These are phyloP conservation scores for Starmerella cellae DNA, from an alignment of 805 yeast species.

Conservation along the genomic window DNA sequence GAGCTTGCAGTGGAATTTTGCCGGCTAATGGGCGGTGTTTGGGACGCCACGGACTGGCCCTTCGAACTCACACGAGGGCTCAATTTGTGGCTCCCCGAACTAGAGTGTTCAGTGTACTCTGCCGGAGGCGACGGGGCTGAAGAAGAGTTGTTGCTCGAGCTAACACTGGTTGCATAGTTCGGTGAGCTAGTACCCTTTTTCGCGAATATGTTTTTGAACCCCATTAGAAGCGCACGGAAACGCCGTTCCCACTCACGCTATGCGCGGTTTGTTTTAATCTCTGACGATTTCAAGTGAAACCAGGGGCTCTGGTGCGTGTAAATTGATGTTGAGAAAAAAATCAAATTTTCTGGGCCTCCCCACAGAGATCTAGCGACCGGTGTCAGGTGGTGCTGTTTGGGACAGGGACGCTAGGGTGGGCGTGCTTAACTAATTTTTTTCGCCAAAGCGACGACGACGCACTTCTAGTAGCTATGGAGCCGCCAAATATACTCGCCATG, in stretches of 20 bases:
- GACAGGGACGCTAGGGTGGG: neutral
- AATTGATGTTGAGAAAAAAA: neutral
- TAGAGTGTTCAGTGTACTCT: neutral
- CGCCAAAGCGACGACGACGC: too few species aligned
- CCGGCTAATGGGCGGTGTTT: conserved; percentile 10
- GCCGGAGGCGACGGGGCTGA: neutral
- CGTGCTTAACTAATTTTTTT: conserved; percentile 1
- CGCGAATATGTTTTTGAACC: conserved; percentile 12
- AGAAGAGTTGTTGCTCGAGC: neutral
- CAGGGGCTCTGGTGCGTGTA: conserved; percentile 3
- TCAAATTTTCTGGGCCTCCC: neutral
- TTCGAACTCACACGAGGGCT: neutral
- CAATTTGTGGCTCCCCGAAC: neutral
- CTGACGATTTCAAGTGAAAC: conserved; percentile 1
- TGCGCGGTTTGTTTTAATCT: conserved; percentile 5
- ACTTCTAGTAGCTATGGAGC: too few species aligned
- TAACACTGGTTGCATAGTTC: neutral
- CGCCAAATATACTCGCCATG: too few species aligned
- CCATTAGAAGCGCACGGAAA: conserved; percentile 8
- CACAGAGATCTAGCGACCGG: neutral
- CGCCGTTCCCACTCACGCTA: conserved; percentile 12
- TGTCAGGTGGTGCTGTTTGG: conserved; percentile 11
- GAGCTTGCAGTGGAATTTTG: conserved; percentile 13
- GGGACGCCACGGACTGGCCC: neutral
- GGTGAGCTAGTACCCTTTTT: conserved; percentile 5